phyloP scores from a whole-genome alignment of 164 flowering plant genomes.

The Berberis thunbergii region DNA sequence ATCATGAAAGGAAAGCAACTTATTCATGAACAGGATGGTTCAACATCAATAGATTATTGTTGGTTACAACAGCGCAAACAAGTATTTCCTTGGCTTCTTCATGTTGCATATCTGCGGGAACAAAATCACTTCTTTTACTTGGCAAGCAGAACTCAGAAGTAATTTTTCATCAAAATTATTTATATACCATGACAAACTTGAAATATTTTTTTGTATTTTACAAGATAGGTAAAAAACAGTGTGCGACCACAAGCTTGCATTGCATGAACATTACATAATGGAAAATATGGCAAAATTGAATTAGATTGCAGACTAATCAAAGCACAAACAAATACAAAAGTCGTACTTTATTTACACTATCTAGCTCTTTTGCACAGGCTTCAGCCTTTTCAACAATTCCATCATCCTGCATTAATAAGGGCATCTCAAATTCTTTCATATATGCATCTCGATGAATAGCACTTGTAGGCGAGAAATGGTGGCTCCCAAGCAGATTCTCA shows the following conservation, averaged over 20 bases:
- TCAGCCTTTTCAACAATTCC: constrained; percentile 68
- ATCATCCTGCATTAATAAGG: constrained; percentile 37
- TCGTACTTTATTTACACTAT: constrained; percentile 46
- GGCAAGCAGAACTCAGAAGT: background rate
- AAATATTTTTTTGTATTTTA: no score
- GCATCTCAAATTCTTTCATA: constrained; percentile 26
- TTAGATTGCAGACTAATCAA: no score
- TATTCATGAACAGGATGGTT: constrained; percentile 61
- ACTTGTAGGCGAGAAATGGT: constrained; percentile 11
- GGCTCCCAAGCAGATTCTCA: constrained; percentile 17
- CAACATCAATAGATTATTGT: constrained; percentile 77
- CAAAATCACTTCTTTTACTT: background rate
- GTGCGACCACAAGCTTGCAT: no score
- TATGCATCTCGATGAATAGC: constrained; percentile 21
- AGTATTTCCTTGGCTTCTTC: constrained; percentile 87
- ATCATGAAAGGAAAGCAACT: constrained; percentile 29
- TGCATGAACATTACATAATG: no score
- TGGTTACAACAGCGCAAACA: constrained; percentile 77
- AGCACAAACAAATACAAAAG: background rate
- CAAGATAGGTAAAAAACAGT: no score
- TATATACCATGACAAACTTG: no score
- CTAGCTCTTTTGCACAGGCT: constrained; percentile 74
- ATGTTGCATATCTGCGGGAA: constrained; percentile 67
- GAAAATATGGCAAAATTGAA: no score
- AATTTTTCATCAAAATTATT: no score